Conservation (phyloP, 805 yeast species). For the Suhomyces sp. region DNA sequence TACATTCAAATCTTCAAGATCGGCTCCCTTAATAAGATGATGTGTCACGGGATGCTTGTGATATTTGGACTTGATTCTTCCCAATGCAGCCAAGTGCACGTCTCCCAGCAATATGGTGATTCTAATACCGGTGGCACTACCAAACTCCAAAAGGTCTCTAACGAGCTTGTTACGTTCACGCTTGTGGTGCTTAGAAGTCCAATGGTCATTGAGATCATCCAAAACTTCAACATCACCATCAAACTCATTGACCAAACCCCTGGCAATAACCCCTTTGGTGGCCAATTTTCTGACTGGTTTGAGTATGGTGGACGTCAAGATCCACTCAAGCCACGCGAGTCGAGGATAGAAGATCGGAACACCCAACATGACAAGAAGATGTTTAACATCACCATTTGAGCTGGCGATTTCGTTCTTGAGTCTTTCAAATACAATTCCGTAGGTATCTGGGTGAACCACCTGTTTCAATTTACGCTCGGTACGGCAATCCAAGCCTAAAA, state of each 20-base stretch:
- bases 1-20: constrained; percentile 36
- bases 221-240: constrained; percentile 89
- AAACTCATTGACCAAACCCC: constrained; percentile 83
- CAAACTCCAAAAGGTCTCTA: constrained; percentile 59
- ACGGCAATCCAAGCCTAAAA: constrained; percentile 87
- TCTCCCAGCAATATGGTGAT: constrained; percentile 89
- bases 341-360: constrained; percentile 96
- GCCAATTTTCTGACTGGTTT: constrained; percentile 63
- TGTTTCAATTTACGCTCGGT: constrained; percentile 74
- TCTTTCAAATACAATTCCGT: constrained; percentile 59
- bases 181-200: constrained; percentile 91
- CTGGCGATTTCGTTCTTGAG: constrained; percentile 50
- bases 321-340: constrained; percentile 81
- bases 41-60: constrained; percentile 38
- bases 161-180: constrained; percentile 74
- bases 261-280: constrained; percentile 54
- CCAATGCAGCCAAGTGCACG: constrained; percentile 85
- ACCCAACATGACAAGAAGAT: constrained; percentile 79
- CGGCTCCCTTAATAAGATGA: constrained; percentile 19
- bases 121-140: constrained; percentile 61
- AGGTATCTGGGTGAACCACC: constrained; percentile 55
- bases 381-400: constrained; percentile 60
- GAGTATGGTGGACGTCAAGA: constrained; percentile 58
- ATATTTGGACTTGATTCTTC: constrained; percentile 63
- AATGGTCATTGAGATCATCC: constrained; percentile 93